Evolutionary conservation across 352 stramenopile species (phyloP).

Genomic region (Phytophthora nicotianae): DNA sequence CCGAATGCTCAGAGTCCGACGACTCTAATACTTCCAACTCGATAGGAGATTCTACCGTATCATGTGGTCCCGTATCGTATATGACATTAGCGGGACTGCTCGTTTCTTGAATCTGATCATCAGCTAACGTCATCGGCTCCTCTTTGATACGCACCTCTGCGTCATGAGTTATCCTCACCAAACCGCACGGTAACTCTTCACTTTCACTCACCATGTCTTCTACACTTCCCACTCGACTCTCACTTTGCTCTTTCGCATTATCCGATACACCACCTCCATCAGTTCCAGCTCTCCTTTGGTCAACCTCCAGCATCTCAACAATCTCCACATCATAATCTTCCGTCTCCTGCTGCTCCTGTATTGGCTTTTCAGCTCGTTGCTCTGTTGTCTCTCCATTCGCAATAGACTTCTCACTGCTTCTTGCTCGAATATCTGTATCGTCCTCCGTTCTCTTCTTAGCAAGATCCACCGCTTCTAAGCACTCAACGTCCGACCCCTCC

Average conservation of each 20-base stretch:
- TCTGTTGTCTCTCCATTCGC: background rate
- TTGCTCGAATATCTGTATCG: background rate
- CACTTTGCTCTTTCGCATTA: background rate
- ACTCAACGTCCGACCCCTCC: constrained; percentile 7
- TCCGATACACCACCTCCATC: background rate
- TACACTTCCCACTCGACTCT: background rate
- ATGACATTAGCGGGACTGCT: background rate
- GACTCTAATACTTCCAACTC: constrained; percentile 29
- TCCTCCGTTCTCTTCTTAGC: background rate
- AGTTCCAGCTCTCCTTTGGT: background rate
- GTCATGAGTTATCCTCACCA: constrained; percentile 10
- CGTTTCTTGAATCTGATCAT: constrained; percentile 1
- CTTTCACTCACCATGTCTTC: background rate
- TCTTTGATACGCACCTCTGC: constrained; percentile 19
- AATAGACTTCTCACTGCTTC: background rate
- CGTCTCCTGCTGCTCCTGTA: background rate
- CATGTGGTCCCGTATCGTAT: background rate
- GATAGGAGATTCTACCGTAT: constrained; percentile 17
- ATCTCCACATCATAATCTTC: constrained; percentile 1
- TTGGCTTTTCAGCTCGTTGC: background rate
- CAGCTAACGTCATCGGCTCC: constrained; percentile 8
- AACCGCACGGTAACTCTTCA: constrained; percentile 13
- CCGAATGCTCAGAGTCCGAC: constrained; percentile 17
- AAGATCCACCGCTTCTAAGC: background rate
- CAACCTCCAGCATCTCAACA: constrained; percentile 5